phyloP scores from a whole-genome alignment of 805 yeast genomes.

The Ogataea glucozyma region DNA sequence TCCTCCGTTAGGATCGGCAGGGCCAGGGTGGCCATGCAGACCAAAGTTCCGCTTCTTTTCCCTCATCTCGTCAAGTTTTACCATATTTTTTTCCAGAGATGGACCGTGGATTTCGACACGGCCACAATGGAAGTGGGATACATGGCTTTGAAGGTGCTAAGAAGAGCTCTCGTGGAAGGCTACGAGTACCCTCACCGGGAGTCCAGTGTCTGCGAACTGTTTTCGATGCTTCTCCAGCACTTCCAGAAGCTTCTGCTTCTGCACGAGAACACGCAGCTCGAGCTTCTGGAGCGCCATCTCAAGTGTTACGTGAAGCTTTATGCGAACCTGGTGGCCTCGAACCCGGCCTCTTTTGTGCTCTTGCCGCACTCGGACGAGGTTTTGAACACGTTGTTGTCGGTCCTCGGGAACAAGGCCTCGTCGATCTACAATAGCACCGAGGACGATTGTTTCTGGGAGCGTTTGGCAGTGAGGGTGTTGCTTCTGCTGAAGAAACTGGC shows the following conservation, averaged over 20 bases:
- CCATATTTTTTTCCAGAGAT: conserved; percentile 55
- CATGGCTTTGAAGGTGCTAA: conserved; percentile 67
- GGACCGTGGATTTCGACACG: conserved; percentile 55
- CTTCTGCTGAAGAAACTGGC: conserved; percentile 64
- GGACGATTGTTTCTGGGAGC: conserved; percentile 72
- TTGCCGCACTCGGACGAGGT: conserved; percentile 64
- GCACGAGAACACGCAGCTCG: conserved; percentile 51
- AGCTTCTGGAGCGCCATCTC: conserved; percentile 65
- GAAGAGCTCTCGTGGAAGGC: conserved; percentile 77
- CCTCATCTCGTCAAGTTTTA: conserved; percentile 64
- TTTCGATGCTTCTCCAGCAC: conserved; percentile 57
- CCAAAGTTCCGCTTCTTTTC: conserved; percentile 63
- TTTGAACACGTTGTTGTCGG: conserved; percentile 56
- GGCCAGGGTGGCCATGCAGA: conserved; percentile 74
- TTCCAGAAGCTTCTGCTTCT: conserved; percentile 54
- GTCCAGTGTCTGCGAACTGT: conserved; percentile 58
- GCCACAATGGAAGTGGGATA: conserved; percentile 74
- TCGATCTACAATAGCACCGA: conserved; percentile 58
- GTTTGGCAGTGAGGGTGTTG: conserved; percentile 65
- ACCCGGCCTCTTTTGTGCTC: conserved; percentile 71
- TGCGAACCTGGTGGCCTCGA: conserved; percentile 53
- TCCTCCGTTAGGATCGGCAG: conserved; percentile 81
- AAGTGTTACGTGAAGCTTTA: conserved; percentile 77
- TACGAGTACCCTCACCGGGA: conserved; percentile 68
- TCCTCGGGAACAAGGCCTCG: conserved; percentile 66